A percentile compares a stretch with the other conserved stretches of the same genome.
phyloP scores from a whole-genome alignment of 2,329 filamentous ascomycete genomes.

The Dissoconium aciculare region DNA sequence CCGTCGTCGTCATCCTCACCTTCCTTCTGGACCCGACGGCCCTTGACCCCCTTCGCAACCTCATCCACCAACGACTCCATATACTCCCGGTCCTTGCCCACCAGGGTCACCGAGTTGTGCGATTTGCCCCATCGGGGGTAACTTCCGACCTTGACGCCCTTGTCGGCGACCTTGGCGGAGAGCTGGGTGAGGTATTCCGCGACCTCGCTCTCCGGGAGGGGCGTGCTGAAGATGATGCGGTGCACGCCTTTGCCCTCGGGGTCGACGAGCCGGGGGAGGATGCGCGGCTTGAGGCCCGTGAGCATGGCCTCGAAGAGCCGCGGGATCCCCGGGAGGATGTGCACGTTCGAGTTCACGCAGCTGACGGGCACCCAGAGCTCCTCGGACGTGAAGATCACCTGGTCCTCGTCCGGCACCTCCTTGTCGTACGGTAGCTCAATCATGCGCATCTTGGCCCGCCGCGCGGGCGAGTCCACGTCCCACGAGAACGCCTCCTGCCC shows the following conservation, averaged over 20 bases:
- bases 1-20: constrained; percentile 39
- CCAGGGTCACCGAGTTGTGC: constrained; percentile 78
- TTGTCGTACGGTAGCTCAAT: constrained; percentile 68
- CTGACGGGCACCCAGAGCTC: constrained; percentile 82
- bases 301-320: constrained; percentile 67
- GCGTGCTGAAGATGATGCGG: constrained; percentile 73
- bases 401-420: constrained; percentile 43
- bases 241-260: constrained; percentile 68
- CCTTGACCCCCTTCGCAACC: constrained; percentile 62
- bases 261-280: constrained; percentile 59
- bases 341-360: constrained; percentile 82
- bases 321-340: constrained; percentile 85
- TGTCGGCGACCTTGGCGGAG: constrained; percentile 54
- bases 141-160: constrained; percentile 83
- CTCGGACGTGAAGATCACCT: constrained; percentile 64
- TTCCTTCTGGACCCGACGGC: constrained; percentile 53
- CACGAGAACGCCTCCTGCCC: constrained; percentile 61
- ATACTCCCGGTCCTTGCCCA: constrained; percentile 57
- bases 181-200: constrained; percentile 71
- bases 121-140: constrained; percentile 87
- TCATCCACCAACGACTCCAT: constrained; percentile 67
- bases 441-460: constrained; percentile 79
- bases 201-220: constrained; percentile 70
- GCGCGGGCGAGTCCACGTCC: constrained; percentile 64
- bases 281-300: constrained; percentile 54